Evolutionary conservation across 2,329 filamentous ascomycete genomes (phyloP), one percentile per base, ranked within the genome.

Genomic region (Paecilomyces formosus): DNA sequence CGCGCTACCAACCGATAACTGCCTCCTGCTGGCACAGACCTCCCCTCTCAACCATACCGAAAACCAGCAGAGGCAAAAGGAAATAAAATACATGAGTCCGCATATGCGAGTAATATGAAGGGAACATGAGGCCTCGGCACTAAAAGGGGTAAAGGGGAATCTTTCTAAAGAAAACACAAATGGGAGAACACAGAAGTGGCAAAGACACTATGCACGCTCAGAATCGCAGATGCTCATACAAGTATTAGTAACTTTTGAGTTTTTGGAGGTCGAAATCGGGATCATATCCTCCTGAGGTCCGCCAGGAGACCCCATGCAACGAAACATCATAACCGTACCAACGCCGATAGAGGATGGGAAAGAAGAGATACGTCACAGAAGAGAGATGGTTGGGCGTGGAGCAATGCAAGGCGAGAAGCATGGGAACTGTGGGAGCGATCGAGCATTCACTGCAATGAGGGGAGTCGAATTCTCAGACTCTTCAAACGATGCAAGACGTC

Each of bases 171-270:
- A n/a, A 52, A 62, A 60, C 61, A 57, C 59, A 59, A 59, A 63
- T 63, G 59, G 24, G 57, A 63, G 55, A 62, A 63, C 57, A 58
- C 3, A 55, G 64, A 62, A 67, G 60, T 64, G 64, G 63, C 56
- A 58, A 62, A 60, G 63, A 63, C 62, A 66, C 62, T 68, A 73
- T 72, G 70, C 70, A 72, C 72, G 72, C 71, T 73, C 64, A 71
- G 70, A 72, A 69, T 62, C 66, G 64, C 64, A 70, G 65, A 63
- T 45, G 39, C n/a, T 45, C 39, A 66, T 63, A 68, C 69, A 67
- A 58, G 55, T 60, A 63, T 63, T 63, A 63, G 64, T 64, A 64
- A 4, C 5, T 68, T 69, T 68, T 57, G 57, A 55, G 55, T 58
- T 58, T 58, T 53, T 31, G 54, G 39, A 58, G 58, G 58, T 59